These are phyloP conservation scores for Anisogramma anomala DNA, from an alignment of 2,329 filamentous ascomycete species.

Conservation along the genomic window DNA sequence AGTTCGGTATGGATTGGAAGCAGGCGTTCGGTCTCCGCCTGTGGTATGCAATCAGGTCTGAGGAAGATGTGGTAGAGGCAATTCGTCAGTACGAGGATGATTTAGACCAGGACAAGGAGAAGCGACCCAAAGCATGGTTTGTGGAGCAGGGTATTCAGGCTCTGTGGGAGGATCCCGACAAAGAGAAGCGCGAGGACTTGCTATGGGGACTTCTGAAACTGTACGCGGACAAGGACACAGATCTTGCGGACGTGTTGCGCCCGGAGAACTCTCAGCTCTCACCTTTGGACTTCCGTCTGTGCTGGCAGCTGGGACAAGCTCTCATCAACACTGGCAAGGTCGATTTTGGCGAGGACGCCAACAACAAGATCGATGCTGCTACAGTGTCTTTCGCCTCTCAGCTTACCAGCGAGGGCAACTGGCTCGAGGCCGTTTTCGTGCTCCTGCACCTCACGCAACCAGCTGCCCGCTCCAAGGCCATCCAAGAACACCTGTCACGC, in stretches of 20 bases:
- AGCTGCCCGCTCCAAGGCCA: constrained; percentile 49
- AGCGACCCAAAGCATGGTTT: constrained; percentile 63
- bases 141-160: constrained; percentile 45
- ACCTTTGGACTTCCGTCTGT: constrained; percentile 61
- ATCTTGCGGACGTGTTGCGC: constrained; percentile 59
- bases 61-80: constrained; percentile 60
- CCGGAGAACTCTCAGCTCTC: constrained; percentile 68
- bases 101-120: constrained; percentile 58
- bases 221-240: constrained; percentile 49
- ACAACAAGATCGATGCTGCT: constrained; percentile 52
- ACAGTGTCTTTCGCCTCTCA: constrained; percentile 55
- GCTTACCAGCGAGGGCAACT: constrained; percentile 52
- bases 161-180: constrained; percentile 49
- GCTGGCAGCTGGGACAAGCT: constrained; percentile 73
- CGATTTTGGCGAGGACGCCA: constrained; percentile 40
- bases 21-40: constrained; percentile 84
- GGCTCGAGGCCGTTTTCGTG: constrained; percentile 64
- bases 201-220: constrained; percentile 80
- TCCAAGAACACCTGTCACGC: constrained; percentile 63
- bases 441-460: constrained; percentile 61
- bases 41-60: constrained; percentile 67
- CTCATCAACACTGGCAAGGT: constrained; percentile 41
- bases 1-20: constrained; percentile 83
- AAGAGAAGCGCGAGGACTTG: constrained; percentile 57
- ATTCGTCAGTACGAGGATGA: constrained; percentile 65